A percentile compares a stretch with the other conserved stretches of the same genome.
Conservation (phyloP, 176 grass and related monocot genomes). For the Cymbopogon citratus region DNA sequence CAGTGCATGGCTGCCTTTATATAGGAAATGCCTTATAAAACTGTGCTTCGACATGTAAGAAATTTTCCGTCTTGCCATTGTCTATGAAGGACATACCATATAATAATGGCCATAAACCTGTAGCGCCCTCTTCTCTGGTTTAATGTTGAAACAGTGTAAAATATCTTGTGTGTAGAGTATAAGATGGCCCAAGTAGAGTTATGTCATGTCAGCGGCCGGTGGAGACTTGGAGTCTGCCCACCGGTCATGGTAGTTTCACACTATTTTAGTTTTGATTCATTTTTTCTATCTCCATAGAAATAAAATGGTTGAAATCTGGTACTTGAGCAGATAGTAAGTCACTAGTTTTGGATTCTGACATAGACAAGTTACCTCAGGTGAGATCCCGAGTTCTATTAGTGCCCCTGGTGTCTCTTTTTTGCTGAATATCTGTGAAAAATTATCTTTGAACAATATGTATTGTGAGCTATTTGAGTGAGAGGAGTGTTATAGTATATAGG, state of each 20-base stretch:
- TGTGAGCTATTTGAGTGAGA: neutral
- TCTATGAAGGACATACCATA: slow-evolving; percentile 28
- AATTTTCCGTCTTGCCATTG: slow-evolving; percentile 38
- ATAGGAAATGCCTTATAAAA: slow-evolving; percentile 41
- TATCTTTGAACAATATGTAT: neutral
- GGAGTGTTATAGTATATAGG: neutral
- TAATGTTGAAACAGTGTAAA: slow-evolving; percentile 19
- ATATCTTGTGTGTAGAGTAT: slow-evolving; percentile 18
- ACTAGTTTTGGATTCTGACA: neutral
- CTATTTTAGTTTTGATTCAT: neutral
- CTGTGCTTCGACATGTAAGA: slow-evolving; percentile 25
- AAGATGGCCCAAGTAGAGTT: slow-evolving; percentile 7
- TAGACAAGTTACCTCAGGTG: neutral
- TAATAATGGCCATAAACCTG: slow-evolving; percentile 27
- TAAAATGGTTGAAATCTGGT: no score
- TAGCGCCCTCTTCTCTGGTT: slow-evolving; percentile 21
- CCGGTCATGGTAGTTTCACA: neutral
- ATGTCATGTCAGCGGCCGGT: neutral
- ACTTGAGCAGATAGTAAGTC: neutral
- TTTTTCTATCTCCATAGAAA: neutral
- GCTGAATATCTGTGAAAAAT: neutral
- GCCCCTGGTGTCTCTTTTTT: neutral
- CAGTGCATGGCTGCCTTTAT: slow-evolving; percentile 36
- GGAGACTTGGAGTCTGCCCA: neutral
- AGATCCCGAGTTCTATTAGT: neutral